Conservation (phyloP, 192 early-diverging fungal species). For the Oehlia diaphana region DNA sequence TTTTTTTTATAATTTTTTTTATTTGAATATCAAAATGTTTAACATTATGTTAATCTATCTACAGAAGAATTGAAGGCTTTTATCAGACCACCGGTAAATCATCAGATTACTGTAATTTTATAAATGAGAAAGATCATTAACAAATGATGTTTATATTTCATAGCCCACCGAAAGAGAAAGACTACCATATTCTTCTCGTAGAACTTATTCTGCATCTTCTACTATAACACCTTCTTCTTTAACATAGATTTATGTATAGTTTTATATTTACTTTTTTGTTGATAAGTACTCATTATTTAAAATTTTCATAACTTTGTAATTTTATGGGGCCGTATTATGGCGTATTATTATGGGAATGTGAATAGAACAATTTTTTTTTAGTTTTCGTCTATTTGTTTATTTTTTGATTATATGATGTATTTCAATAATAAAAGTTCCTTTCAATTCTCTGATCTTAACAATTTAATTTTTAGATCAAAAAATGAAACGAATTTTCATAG, state of each 20-base stretch:
- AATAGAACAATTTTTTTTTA: too few relatives aligned
- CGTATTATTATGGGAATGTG: too few relatives aligned
- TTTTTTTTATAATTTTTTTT: not conserved
- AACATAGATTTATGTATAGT: not conserved
- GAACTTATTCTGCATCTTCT: not conserved
- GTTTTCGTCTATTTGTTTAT: too few relatives aligned
- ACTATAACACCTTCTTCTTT: not conserved
- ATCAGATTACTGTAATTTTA: not conserved
- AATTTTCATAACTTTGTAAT: too few relatives aligned
- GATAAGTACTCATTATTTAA: too few relatives aligned
- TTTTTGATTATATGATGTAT: too few relatives aligned
- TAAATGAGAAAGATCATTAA: not conserved
- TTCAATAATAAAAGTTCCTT: too few relatives aligned
- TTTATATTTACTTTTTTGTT: not conserved
- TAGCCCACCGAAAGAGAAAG: not conserved
- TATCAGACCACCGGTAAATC: constrained; percentile 11
- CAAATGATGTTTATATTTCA: not conserved
- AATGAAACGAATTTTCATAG: too few relatives aligned
- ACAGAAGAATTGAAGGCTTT: constrained; percentile 13
- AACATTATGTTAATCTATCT: not conserved
- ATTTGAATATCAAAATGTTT: not conserved
- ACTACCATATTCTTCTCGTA: not conserved
- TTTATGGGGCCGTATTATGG: too few relatives aligned
- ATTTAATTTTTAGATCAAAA: too few relatives aligned
- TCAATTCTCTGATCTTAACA: too few relatives aligned